Conservation (phyloP, 257 asterid genomes). For the Salvia miltiorrhiza region DNA sequence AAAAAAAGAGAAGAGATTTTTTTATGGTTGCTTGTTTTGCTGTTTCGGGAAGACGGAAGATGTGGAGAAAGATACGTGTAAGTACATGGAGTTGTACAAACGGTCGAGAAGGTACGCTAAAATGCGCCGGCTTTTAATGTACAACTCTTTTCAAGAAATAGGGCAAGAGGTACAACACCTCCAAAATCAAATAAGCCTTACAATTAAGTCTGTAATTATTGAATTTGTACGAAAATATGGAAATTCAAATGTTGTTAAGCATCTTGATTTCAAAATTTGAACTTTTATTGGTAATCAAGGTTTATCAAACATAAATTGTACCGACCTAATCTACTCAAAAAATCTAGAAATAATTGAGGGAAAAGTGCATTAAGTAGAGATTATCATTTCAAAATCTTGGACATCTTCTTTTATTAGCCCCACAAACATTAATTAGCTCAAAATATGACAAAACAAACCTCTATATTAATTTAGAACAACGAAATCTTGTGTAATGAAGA, state of each 20-base stretch:
- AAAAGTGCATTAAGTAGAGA: background rate
- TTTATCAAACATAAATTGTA: background rate
- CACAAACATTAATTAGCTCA: slow-evolving; percentile 11
- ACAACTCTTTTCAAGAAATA: background rate
- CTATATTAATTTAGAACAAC: background rate
- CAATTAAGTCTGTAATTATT: background rate
- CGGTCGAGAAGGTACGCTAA: slow-evolving; percentile 28
- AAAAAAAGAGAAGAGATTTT: background rate
- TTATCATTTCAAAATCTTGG: background rate
- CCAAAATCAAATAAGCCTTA: background rate
- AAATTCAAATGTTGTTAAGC: background rate
- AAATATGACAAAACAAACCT: background rate
- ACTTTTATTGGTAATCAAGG: background rate
- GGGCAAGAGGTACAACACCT: slow-evolving; percentile 18
- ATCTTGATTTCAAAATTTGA: slow-evolving; percentile 11
- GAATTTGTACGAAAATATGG: background rate
- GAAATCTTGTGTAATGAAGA: background rate
- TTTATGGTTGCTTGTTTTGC: background rate
- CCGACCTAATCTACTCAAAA: background rate
- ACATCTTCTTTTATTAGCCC: slow-evolving; percentile 1
- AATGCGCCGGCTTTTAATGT: slow-evolving; percentile 21
- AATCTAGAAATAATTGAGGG: background rate
- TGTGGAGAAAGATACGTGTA: slow-evolving; percentile 36
- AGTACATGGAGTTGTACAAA: slow-evolving; percentile 32
- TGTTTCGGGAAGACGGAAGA: background rate